Evolutionary conservation across 2,329 filamentous ascomycete species (phyloP).

Genomic region (Ophiostoma quercus): DNA sequence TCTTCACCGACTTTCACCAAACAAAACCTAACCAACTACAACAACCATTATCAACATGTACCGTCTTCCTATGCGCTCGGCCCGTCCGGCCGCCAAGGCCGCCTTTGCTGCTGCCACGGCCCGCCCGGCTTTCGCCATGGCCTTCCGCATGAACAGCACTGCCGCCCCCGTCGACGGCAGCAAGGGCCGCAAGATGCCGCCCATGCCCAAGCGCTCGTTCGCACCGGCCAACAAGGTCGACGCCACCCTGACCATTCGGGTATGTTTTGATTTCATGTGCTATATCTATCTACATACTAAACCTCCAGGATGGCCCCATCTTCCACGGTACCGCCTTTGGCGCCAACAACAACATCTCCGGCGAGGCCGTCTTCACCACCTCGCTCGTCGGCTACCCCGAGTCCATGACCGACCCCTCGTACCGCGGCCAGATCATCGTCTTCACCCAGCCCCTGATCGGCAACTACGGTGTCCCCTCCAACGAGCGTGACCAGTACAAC

Average conservation of each 20-base stretch:
- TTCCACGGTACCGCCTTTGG: slow-evolving; percentile 96
- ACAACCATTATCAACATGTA: slow-evolving; percentile 43
- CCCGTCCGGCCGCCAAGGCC: slow-evolving; percentile 40
- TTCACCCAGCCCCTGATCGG: slow-evolving; percentile 97
- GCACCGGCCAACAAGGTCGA: slow-evolving; percentile 61
- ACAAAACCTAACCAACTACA: slow-evolving; percentile 5
- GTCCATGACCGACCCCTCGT: slow-evolving; percentile 83
- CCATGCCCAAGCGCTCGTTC: slow-evolving; percentile 52
- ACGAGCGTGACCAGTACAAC: slow-evolving; percentile 76
- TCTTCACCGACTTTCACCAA: slow-evolving; percentile 3
- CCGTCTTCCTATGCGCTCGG: slow-evolving; percentile 49
- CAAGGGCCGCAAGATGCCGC: slow-evolving; percentile 63
- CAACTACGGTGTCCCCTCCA: slow-evolving; percentile 95
- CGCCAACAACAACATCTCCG: slow-evolving; percentile 92
- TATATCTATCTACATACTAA: too few species aligned
- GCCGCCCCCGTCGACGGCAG: slow-evolving; percentile 57
- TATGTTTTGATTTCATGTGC: slow-evolving; percentile 39
- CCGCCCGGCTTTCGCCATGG: slow-evolving; percentile 39
- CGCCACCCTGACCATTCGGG: slow-evolving; percentile 91
- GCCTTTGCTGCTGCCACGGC: slow-evolving; percentile 28
- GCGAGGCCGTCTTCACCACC: slow-evolving; percentile 97
- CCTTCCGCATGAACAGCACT: slow-evolving; percentile 33
- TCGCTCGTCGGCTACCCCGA: slow-evolving; percentile 97
- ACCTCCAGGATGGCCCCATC: slow-evolving; percentile 73
- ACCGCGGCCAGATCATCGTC: slow-evolving; percentile 92